These are phyloP conservation scores for Ganoderma boninense DNA, from an alignment of 1,284 basidiomycete species.

Conservation along the genomic window DNA sequence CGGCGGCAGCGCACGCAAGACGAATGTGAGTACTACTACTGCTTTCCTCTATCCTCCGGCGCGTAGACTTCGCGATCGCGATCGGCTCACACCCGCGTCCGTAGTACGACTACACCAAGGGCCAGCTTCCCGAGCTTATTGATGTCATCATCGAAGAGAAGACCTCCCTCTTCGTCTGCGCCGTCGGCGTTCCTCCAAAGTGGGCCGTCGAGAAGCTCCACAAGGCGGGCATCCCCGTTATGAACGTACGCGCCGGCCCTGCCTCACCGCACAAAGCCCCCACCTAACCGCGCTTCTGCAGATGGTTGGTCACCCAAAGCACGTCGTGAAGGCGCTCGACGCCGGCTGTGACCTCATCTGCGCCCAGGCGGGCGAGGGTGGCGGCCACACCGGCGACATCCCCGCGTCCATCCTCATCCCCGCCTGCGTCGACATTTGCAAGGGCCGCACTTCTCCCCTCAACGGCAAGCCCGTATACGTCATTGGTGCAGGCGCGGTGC, in stretches of 20 bases:
- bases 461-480: conserved; percentile 85
- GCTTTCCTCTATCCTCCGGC: neutral
- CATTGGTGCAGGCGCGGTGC: conserved; percentile 87
- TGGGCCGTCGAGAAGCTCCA: conserved; percentile 83
- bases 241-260: conserved; percentile 66
- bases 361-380: conserved; percentile 89
- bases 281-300: conserved; percentile 32
- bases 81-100: neutral
- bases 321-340: conserved; percentile 82
- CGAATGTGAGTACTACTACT: conserved; percentile 66
- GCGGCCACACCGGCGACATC: conserved; percentile 83
- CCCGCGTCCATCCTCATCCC: conserved; percentile 82
- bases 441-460: conserved; percentile 76
- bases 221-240: conserved; percentile 80
- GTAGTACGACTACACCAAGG: conserved; percentile 84
- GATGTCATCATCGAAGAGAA: conserved; percentile 91
- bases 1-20: conserved; percentile 84
- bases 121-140: conserved; percentile 80
- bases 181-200: conserved; percentile 85
- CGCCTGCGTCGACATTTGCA: conserved; percentile 85
- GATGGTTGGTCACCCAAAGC: conserved; percentile 93
- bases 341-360: conserved; percentile 89
- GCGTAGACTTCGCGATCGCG: neutral
- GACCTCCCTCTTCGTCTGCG: conserved; percentile 85
- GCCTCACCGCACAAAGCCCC: conserved; percentile 2